Evolutionary conservation across 2,329 filamentous ascomycete species (phyloP), one percentile per base, ranked within the genome.

Genomic region (Fusarium marasasianum): DNA sequence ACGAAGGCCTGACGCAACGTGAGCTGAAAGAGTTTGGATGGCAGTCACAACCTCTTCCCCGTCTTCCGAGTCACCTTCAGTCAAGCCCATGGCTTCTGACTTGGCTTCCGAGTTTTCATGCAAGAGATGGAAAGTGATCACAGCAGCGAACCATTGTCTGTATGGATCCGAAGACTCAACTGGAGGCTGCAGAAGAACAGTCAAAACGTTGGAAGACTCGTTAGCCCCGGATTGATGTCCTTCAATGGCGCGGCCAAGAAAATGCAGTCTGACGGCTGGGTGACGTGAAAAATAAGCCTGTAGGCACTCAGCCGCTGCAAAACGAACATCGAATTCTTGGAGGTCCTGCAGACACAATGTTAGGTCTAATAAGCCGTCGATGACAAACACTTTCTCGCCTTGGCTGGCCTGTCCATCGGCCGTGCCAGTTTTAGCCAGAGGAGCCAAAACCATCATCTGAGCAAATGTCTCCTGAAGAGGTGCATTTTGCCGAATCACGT

Each of bases 21-120:
- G 96, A 9, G 93, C 93, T 14, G 95, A 91, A 67, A 98, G 89
- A 3, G 92, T 93, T 81, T 99, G 96, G 57, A 99, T 94, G 78
- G 94, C 94, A 1, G 96, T 98, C 18, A 99, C 92, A 18, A 98
- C 94, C 82, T 99, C 96, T 84, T 99, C 96, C 8, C 96, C 96
- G 75, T 88, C 94, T 40, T 92, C 91, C 29, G 94, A 93, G 81
- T 98, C 94, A 17, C 96, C 96, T 82, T 98, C 96, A 1, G 91
- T 94, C 26, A 99, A 91, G 29, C 89, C 88, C 88, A 97, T 94
- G 24, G 95, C 91, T 56, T 93, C 87, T 11, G 88, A 87, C 81
- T 98, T 98, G 4, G 94, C 94, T 73, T 93, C 90, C 8, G 90
- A 84, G 75, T 96, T 93, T 68, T 97, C 94, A 71, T 92, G 93